Conservation (phyloP, 768 basidiomycete species). For the Tulasnella sp. region DNA sequence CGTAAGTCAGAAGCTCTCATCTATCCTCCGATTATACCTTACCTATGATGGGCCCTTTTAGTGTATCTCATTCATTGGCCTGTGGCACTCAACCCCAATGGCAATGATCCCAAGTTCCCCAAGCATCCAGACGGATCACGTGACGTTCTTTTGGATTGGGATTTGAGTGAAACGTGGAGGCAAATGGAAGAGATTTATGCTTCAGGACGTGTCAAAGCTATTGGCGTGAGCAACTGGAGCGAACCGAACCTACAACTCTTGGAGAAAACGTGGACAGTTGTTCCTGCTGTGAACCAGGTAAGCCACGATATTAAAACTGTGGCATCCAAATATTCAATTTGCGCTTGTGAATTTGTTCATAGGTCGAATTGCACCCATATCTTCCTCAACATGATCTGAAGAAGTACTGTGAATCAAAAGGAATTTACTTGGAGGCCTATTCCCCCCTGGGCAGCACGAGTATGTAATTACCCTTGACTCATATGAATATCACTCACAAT, state of each 20-base stretch:
- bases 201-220: constrained; percentile 63
- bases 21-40: neutral
- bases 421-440: constrained; percentile 65
- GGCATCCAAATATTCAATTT: too few species aligned
- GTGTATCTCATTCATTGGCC: constrained; percentile 71
- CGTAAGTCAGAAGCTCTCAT: constrained; percentile 19
- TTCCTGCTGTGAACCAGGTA: constrained; percentile 22
- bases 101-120: constrained; percentile 20
- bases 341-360: too few species aligned
- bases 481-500: too few species aligned
- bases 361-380: constrained; percentile 60
- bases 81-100: constrained; percentile 43
- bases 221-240: constrained; percentile 34
- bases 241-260: too few species aligned
- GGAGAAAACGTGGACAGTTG: neutral
- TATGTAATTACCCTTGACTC: too few species aligned
- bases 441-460: constrained; percentile 60
- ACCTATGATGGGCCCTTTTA: constrained; percentile 21
- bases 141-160: constrained; percentile 51
- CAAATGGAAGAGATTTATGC: constrained; percentile 56
- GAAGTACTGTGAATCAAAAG: constrained; percentile 44
- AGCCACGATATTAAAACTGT: too few species aligned
- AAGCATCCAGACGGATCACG: constrained; percentile 32
- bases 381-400: constrained; percentile 54
- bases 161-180: constrained; percentile 71